Evolutionary conservation across 83 land plant species (phyloP).

Genomic region (Thuja plicata): DNA sequence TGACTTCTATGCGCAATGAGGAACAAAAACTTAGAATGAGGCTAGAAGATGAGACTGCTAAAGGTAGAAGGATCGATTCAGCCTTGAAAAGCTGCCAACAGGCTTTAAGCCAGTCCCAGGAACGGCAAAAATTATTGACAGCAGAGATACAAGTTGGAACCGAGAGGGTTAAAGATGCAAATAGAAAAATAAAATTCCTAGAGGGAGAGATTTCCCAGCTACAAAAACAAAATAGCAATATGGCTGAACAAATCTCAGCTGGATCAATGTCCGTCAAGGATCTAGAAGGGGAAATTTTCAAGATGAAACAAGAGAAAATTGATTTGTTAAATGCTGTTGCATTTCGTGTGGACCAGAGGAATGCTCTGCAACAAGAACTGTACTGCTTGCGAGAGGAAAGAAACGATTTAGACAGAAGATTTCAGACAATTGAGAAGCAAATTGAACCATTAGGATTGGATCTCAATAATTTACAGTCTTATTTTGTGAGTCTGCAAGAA

Average conservation of each 20-base stretch:
- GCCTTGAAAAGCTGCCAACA: slow-evolving; percentile 39
- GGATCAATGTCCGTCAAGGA: slow-evolving; percentile 35
- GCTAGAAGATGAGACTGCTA: slow-evolving; percentile 47
- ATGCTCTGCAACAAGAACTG: slow-evolving; percentile 54
- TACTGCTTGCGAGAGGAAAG: slow-evolving; percentile 45
- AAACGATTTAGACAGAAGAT: slow-evolving; percentile 37
- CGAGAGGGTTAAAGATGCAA: slow-evolving; percentile 30
- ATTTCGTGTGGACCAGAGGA: slow-evolving; percentile 38
- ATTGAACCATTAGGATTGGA: slow-evolving; percentile 37
- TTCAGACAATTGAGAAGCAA: slow-evolving; percentile 31
- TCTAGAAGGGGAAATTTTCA: slow-evolving; percentile 44
- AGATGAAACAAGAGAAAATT: slow-evolving; percentile 32
- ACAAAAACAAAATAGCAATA: slow-evolving; percentile 32
- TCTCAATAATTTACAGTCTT: slow-evolving; percentile 31
- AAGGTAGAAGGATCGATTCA: slow-evolving; percentile 35
- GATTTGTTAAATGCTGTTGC: slow-evolving; percentile 49
- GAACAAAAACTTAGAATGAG: slow-evolving; percentile 40
- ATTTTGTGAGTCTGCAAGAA: slow-evolving; percentile 46
- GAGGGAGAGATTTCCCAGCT: slow-evolving; percentile 39
- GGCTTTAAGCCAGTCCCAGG: slow-evolving; percentile 40
- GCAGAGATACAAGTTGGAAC: slow-evolving; percentile 36
- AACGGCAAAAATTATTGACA: slow-evolving; percentile 30
- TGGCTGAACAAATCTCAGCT: slow-evolving; percentile 37
- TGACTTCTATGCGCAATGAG: slow-evolving; percentile 39
- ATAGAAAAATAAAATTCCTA: slow-evolving; percentile 9